Conservation (phyloP, 768 basidiomycete species). For the Coprinopsis strossmayeri region DNA sequence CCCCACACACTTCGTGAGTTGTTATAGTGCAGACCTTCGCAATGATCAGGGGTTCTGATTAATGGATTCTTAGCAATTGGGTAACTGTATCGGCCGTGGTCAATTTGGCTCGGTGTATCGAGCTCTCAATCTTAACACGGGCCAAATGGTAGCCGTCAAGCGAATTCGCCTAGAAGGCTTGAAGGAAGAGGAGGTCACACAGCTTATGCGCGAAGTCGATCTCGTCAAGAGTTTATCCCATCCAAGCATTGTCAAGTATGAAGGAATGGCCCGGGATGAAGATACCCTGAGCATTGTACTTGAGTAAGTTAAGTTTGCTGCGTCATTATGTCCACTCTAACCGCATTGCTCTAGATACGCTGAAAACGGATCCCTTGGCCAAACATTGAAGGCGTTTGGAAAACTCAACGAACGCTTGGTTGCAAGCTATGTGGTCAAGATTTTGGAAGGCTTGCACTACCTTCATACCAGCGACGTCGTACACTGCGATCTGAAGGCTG, state of each 20-base stretch:
- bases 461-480: slow-evolving; percentile 87
- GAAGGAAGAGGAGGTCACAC: slow-evolving; percentile 83
- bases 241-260: slow-evolving; percentile 95
- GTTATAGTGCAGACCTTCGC: not conserved
- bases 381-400: slow-evolving; percentile 90
- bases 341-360: slow-evolving; percentile 58
- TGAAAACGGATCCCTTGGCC: slow-evolving; percentile 92
- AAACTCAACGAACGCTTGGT: slow-evolving; percentile 90
- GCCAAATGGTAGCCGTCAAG: slow-evolving; percentile 99
- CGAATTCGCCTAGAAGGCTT: slow-evolving; percentile 86
- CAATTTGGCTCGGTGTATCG: slow-evolving; percentile 97
- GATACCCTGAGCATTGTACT: slow-evolving; percentile 88
- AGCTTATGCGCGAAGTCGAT: slow-evolving; percentile 93
- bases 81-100: slow-evolving; percentile 94
- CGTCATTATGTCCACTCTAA: not conserved
- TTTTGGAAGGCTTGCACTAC: slow-evolving; percentile 92
- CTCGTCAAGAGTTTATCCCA: slow-evolving; percentile 87
- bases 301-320: slow-evolving; percentile 56
- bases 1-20: slow-evolving; percentile 75
- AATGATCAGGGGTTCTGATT: slow-evolving; percentile 5
- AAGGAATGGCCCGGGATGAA: slow-evolving; percentile 89
- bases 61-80: slow-evolving; percentile 68
- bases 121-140: slow-evolving; percentile 88
- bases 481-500: slow-evolving; percentile 97
- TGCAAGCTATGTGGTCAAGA: slow-evolving; percentile 91